These are phyloP conservation scores for Platismatia glauca DNA, from an alignment of 495 filamentous ascomycete genomes.

Conservation along the genomic window DNA sequence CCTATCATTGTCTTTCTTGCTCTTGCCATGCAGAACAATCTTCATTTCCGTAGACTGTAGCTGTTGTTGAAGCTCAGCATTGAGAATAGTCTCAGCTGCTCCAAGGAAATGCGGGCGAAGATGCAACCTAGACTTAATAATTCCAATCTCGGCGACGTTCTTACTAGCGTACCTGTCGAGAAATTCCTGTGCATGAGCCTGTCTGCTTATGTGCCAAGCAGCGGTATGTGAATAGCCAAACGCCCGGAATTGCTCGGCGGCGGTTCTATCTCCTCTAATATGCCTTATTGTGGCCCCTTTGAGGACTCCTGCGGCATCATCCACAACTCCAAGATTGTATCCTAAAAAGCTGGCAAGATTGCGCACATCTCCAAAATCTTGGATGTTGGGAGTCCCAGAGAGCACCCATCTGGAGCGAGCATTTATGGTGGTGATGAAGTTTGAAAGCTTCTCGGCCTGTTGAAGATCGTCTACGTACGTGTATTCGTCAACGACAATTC, in stretches of 20 bases:
- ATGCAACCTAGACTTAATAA: neutral
- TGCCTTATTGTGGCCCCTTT: slow-evolving; percentile 31
- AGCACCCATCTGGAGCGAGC: slow-evolving; percentile 56
- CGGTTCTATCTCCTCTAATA: slow-evolving; percentile 30
- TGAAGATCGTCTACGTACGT: slow-evolving; percentile 41
- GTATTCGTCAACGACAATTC: slow-evolving; percentile 62
- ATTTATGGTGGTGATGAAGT: slow-evolving; percentile 23
- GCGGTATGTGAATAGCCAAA: slow-evolving; percentile 36
- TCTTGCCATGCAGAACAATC: neutral
- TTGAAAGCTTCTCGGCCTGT: slow-evolving; percentile 25
- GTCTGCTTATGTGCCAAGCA: slow-evolving; percentile 44
- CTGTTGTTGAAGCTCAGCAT: slow-evolving; percentile 1
- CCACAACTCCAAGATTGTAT: slow-evolving; percentile 45
- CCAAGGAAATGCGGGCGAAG: neutral
- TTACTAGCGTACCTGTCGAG: slow-evolving; percentile 45
- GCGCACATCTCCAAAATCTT: slow-evolving; percentile 51
- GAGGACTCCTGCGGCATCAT: slow-evolving; percentile 32
- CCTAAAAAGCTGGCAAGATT: slow-evolving; percentile 47
- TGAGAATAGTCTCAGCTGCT: neutral
- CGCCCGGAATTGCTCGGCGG: slow-evolving; percentile 40
- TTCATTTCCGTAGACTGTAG: neutral
- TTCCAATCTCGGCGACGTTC: neutral
- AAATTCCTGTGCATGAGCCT: slow-evolving; percentile 43
- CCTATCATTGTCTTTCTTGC: neutral
- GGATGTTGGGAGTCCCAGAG: slow-evolving; percentile 55